Conservation (phyloP, 176 grass and related monocot species). For the Phyllostachys edulis region DNA sequence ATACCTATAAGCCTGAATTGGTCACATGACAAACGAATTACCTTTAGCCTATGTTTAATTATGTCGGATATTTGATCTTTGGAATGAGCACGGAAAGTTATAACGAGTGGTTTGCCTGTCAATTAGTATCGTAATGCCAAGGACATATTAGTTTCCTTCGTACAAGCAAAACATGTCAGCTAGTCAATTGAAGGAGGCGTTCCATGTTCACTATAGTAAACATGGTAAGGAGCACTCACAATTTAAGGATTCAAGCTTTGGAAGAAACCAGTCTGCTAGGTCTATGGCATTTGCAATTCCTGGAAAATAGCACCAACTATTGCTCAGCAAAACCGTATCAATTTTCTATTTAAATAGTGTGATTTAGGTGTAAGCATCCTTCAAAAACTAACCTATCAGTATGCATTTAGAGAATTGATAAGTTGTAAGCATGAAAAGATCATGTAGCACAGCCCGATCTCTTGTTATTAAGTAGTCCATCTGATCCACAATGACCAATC, state of each 20-base stretch:
- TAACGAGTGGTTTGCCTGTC: too few relatives aligned
- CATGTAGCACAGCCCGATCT: conserved; percentile 80
- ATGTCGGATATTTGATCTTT: too few relatives aligned
- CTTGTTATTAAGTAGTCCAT: conserved; percentile 96
- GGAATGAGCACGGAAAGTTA: too few relatives aligned
- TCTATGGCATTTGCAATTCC: conserved; percentile 97
- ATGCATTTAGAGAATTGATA: conserved; percentile 76
- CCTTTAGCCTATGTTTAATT: too few relatives aligned
- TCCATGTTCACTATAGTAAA: too few relatives aligned
- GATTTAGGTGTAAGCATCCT: background rate
- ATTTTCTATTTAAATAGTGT: background rate
- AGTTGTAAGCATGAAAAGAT: conserved; percentile 96
- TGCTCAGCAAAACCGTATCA: conserved; percentile 19
- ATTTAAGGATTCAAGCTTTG: conserved; percentile 90
- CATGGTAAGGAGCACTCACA: too few relatives aligned
- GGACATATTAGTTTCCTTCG: too few relatives aligned
- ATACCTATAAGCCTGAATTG: too few relatives aligned
- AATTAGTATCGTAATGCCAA: too few relatives aligned
- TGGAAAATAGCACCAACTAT: conserved; percentile 35
- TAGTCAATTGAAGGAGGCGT: too few relatives aligned
- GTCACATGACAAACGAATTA: too few relatives aligned
- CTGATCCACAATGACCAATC: conserved; percentile 90
- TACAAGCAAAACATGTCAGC: too few relatives aligned
- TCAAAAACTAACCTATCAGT: conserved; percentile 67
- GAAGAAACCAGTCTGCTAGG: conserved; percentile 87